Base-by-base conservation (phyloP, 1,139 yeast species). In the Lodderomyces parapsilosis region DNA sequence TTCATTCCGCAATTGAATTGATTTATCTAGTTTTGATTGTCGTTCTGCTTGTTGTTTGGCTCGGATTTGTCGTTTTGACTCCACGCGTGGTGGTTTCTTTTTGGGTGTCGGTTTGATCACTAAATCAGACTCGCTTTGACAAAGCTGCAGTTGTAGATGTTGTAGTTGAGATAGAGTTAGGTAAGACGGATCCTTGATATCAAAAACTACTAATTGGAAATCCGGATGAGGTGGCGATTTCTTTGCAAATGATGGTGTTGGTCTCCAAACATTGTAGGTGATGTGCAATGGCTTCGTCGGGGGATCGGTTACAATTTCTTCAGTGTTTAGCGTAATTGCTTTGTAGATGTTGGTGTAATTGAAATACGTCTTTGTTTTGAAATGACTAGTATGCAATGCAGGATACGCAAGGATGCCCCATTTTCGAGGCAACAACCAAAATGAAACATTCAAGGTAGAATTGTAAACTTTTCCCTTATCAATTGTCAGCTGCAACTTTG, bases 241-340 rank as follows among this genome's bases (percentile, higher is more conserved):
- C 56, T 90, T 90, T 44, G 81, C 81, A 63, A 87, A 91, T 8
- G 60, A 63, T 0, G 84, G 78, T 2, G 75, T 69, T 0, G 98
- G 98, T 60, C 87, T 90, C 97, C 97, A 91, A 1, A 88, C 88
- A 54, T 86, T 75, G 54, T 74, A 90, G 1, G 73, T 63, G 1
- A 76, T 57, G 2, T 49, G 39, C 24, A 45, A 41, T 14, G 33
- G 28, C 22, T 43, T 42, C 5, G 38, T 30, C 19, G 43, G 20
- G 7, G 38, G 22, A 2, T 22, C 27, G 4, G 23, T 30, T 2
- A 24, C 17, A 11, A 25, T 49, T 35, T 15, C 48, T 40, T 60
- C 52, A 3, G 70, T 67, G 4, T 74, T 58, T 34, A 77, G 50
- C 13, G 56, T 56, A 15, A 78, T 52, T 2, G 74, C 62, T 37